phyloP scores from a whole-genome alignment of 768 basidiomycete species.

The Harrya chromipes region DNA sequence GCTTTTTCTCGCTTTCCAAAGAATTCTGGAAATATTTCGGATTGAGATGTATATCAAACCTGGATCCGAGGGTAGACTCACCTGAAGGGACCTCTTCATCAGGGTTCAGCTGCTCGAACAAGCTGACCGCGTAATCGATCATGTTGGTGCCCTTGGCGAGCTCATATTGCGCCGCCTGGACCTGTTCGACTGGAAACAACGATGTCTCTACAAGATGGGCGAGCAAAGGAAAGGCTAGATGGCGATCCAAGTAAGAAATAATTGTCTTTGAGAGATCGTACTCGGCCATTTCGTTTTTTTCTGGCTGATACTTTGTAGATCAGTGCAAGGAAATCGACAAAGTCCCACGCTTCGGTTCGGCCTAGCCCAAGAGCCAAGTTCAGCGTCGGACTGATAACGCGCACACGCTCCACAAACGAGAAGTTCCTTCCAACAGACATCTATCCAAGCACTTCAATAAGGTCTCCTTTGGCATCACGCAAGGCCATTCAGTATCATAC shows the following conservation, averaged over 20 bases:
- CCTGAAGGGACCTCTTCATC: constrained; percentile 68
- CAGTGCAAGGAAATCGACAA: background rate
- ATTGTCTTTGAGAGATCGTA: constrained; percentile 89
- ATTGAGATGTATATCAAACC: background rate
- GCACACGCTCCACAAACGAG: too few species aligned
- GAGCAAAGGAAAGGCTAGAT: constrained; percentile 90
- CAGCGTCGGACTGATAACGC: too few species aligned
- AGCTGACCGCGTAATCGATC: constrained; percentile 86
- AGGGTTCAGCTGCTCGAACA: constrained; percentile 78
- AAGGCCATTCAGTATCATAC: too few species aligned
- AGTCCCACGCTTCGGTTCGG: too few species aligned
- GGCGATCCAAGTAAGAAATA: constrained; percentile 90
- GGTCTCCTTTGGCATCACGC: too few species aligned
- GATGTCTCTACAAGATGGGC: constrained; percentile 78
- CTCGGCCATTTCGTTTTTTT: constrained; percentile 64
- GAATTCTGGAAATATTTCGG: constrained; percentile 57
- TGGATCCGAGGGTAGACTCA: constrained; percentile 30
- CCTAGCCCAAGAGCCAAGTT: too few species aligned
- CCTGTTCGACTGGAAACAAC: constrained; percentile 74
- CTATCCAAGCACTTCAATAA: too few species aligned
- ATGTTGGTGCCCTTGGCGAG: constrained; percentile 97
- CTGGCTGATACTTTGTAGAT: background rate
- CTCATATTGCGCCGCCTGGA: constrained; percentile 93
- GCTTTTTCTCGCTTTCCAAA: constrained; percentile 77
- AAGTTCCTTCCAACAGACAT: too few species aligned